Evolutionary conservation across 441 rosid species (phyloP).

Genomic region (Adansonia gregorii): DNA sequence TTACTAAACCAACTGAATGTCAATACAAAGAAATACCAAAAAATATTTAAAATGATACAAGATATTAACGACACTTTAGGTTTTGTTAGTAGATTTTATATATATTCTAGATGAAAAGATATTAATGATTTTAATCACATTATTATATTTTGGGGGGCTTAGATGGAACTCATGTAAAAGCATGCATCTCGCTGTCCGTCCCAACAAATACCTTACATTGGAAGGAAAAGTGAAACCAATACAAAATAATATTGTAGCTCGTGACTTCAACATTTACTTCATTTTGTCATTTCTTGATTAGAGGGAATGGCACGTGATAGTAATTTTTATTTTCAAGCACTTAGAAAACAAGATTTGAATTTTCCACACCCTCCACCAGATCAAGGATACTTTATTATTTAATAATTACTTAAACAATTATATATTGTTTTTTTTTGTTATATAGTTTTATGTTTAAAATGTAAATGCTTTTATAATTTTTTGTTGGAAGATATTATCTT

Average conservation of each 20-base stretch:
- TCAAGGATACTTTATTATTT: no score
- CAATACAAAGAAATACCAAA: neutral
- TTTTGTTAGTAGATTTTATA: no score
- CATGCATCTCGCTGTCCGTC: neutral
- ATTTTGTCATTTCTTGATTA: neutral
- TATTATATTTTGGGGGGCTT: neutral
- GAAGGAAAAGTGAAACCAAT: neutral
- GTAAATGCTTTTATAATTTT: no score
- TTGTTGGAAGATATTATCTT: neutral
- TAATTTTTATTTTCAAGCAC: neutral
- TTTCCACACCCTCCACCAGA: neutral
- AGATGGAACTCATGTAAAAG: neutral
- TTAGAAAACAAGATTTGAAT: neutral
- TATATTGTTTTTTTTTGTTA: neutral
- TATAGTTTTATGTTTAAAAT: no score
- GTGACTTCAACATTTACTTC: neutral
- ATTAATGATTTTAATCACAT: no score
- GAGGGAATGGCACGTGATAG: neutral
- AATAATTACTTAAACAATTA: no score
- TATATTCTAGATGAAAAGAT: no score
- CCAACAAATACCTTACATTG: neutral
- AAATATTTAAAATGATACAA: neutral
- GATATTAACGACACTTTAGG: neutral
- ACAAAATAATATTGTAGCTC: constrained; percentile 55
- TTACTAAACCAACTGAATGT: neutral